Base-by-base conservation (phyloP, 345 rosid species). In the Xanthoceras sorbifolium region DNA sequence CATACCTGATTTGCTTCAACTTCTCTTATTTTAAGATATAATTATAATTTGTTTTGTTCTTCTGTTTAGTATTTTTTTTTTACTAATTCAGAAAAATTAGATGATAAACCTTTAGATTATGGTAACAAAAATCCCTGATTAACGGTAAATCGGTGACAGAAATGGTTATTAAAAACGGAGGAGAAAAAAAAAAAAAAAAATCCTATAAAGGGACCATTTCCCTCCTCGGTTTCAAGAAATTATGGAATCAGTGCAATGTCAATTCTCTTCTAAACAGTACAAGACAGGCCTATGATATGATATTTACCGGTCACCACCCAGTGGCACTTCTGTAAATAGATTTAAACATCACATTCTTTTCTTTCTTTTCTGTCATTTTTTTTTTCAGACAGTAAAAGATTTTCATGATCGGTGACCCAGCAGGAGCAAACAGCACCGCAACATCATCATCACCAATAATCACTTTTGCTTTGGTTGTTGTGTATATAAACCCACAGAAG, bases 251-350 rank as follows among this genome's bases (percentile, higher is more conserved):
- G n/a, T n/a, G n/a, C 15, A 2, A 38, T 38, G 28, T n/a, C n/a
- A 67, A 9, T 29, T 9, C 9, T 40, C 42, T 69, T 68, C 38
- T 68, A n/a, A 42, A 42, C 52, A 23, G 48, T n/a, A 62, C 7
- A 15, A 63, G 69, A 0, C 17, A 17, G 48, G 25, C 26, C 1
- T 26, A 29, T 6, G 0, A 7, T 15, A 32, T 1, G 4, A 62
- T 6, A n/a, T 28, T 12, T 10, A 18, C 11, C 5, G 6, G 17
- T 25, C 63, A 25, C 50, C 28, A 5, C 32, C 5, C n/a, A 67
- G 52, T 71, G 75, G 65, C 52, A 71, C 31, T 57, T 34, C 64
- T 23, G 65, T 71, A 57, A 71, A 32, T 22, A 36, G 20, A 0
- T 10, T 0, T 11, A 22, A 54, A 22, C 48, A 71, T 18, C 7